Conservation (phyloP, 2,329 filamentous ascomycete genomes). For the Tolypocladium inflatum region DNA sequence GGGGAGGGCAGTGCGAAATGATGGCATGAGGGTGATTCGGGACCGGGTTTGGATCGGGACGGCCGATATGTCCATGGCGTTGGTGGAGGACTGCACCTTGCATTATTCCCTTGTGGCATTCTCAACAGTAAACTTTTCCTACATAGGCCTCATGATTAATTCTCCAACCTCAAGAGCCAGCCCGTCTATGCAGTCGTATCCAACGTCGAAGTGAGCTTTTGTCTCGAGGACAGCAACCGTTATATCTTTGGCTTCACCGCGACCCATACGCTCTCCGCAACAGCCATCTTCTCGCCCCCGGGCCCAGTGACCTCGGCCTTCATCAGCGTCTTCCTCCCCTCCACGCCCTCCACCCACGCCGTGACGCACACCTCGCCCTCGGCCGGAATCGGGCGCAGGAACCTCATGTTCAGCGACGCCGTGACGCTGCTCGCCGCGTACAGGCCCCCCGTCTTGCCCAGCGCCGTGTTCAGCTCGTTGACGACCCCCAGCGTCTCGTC, state of each 20-base stretch:
- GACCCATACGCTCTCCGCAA: constrained; percentile 22
- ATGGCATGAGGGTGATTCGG: not conserved
- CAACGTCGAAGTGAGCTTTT: too few relatives aligned
- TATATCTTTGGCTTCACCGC: constrained; percentile 19
- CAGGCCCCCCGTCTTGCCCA: constrained; percentile 18
- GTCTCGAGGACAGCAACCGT: not conserved
- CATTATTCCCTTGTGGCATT: not conserved
- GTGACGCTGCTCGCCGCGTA: constrained; percentile 22
- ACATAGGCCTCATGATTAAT: not conserved
- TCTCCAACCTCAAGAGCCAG: too few relatives aligned
- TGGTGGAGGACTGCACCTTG: not conserved
- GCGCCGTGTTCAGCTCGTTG: constrained; percentile 23
- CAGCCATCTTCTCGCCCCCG: constrained; percentile 18
- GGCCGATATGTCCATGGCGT: not conserved
- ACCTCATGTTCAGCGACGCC: constrained; percentile 23
- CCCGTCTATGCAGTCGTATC: not conserved
- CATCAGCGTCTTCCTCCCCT: constrained; percentile 23
- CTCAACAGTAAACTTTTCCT: not conserved
- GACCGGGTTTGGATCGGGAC: not conserved
- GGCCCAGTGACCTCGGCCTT: constrained; percentile 19
- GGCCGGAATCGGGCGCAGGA: constrained; percentile 19
- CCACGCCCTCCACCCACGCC: constrained; percentile 19
- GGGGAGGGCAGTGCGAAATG: constrained; percentile 1
- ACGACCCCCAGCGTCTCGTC: constrained; percentile 27
- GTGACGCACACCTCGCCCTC: constrained; percentile 19